Evolutionary conservation across 2,329 filamentous ascomycete genomes (phyloP).

Genomic region (Fusarium falciforme): DNA sequence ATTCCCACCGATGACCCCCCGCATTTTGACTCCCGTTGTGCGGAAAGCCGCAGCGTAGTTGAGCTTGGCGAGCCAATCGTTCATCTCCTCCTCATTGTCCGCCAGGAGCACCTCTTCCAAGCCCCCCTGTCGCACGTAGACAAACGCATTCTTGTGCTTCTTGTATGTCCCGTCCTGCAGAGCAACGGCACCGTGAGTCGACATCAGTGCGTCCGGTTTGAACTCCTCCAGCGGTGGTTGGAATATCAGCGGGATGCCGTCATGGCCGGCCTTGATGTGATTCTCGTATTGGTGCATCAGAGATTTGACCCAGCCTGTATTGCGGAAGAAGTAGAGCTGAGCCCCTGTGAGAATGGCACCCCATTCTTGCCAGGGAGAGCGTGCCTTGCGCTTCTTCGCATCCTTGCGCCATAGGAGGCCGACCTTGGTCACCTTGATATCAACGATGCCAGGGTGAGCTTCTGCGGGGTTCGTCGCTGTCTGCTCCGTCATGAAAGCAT

Average conservation of each 20-base stretch:
- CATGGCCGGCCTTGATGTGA: slow-evolving; percentile 81
- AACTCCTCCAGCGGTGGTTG: slow-evolving; percentile 91
- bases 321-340: slow-evolving; percentile 96
- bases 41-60: slow-evolving; percentile 97
- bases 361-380: slow-evolving; percentile 99
- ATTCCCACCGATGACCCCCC: slow-evolving; percentile 84
- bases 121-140: slow-evolving; percentile 87
- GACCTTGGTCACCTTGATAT: slow-evolving; percentile 97
- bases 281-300: slow-evolving; percentile 89
- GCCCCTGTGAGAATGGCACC: slow-evolving; percentile 96
- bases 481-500: slow-evolving; percentile 92
- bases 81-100: slow-evolving; percentile 90
- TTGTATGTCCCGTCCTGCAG: slow-evolving; percentile 88
- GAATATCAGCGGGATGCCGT: slow-evolving; percentile 84
- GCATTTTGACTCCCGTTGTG: slow-evolving; percentile 89
- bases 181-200: slow-evolving; percentile 91
- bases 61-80: slow-evolving; percentile 95
- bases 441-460: slow-evolving; percentile 90
- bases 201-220: slow-evolving; percentile 93
- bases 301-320: slow-evolving; percentile 90
- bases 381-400: slow-evolving; percentile 89
- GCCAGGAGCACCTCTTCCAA: slow-evolving; percentile 92
- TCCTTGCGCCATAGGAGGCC: slow-evolving; percentile 96
- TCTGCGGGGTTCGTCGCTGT: slow-evolving; percentile 87
- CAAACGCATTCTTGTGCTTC: slow-evolving; percentile 95